Base-by-base conservation (phyloP, 2,329 filamentous ascomycete genomes). In the Pseudogymnoascus pannorum region DNA sequence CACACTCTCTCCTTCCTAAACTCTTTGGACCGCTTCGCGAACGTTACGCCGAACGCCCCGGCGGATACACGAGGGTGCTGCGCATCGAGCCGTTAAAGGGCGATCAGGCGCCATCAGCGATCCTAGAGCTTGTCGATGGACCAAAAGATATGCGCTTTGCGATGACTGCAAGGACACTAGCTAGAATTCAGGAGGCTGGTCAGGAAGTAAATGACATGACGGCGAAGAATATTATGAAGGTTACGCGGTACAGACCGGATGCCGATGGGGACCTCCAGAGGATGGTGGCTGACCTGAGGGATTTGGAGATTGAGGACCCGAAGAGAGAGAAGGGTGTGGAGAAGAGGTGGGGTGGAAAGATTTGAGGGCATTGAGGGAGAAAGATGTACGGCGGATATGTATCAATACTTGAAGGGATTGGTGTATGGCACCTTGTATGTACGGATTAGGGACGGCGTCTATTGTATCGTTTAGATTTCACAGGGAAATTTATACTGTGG, bases 101-200 rank as follows among this genome's bases (percentile, higher is more conserved):
- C 73, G 93, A 97, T 75, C 91, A 97, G 77, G 93, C 90, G 7
- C 84, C 87, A 65, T 92, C 88, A 33, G 93, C 94, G 20, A 92
- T 99, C 66, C 86, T 99, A 57, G 92, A 97, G 76, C 84, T 99
- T 31, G 92, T 99, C 64, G 94, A 99, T 75, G 92, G 93, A 35
- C 91, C 92, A 33, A 89, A 87, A 73, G 94, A 99, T 75, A 90
- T 96, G 79, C 89, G 92, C 33, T 97, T 97, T 77, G 91, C 91
- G 70, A 87, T 97, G 83, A 96, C 92, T 2, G 94, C 94, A 24
- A 89, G 88, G 68, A 87, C 91, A 0, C 81, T 97, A 5, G 91
- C 90, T 44, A 81, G 86, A 22, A 81, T 86, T 70, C 75, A 79
- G 61, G 70, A 74, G 57, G 73, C 85, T 12, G 81, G 85, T 38